Base-by-base conservation (phyloP, 176 grass and related monocot genomes). In the Oryza punctata region DNA sequence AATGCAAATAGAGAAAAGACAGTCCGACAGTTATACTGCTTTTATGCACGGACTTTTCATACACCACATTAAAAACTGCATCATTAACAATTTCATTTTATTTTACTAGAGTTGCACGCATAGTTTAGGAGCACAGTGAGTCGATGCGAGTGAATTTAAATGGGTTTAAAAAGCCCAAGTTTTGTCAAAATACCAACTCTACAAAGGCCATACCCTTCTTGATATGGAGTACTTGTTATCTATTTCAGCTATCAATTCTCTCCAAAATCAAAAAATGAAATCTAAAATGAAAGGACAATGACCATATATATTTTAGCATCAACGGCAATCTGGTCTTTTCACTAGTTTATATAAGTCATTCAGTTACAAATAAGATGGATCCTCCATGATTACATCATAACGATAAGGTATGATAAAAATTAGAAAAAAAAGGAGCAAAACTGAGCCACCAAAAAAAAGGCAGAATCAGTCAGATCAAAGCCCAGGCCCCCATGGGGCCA, bases 121-220 rank as follows among this genome's bases (percentile, higher is more conserved):
- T 21, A 2, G 5, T 41, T 41, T 41, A 41, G 57, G 57, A 61
- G 57, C 2, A 5, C 19, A 60, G 19, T 60, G n/a, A 11, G 21
- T 57, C 14, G 18, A 57, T 57, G 50, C 18, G 6, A 57, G 50
- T 57, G 18, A 18, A 57, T 8, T 9, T 18, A 21, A 21, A 57
- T 57, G 18, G 14, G 50, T 21, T 21, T 57, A 1, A 57, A 57
- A 18, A 57, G 18, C 18, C 50, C 50, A 6, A 21, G 50, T 57
- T 57, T 21, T 7, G 0, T 57, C 2, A 57, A 57, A 57, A 57
- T 6, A 72, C 23, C 24, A 86, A 66, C 43, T 67, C 59, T 67
- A 75, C 1, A 43, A 88, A 66, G 4, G 3, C 8, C 41, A 78
- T 41, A 66, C 15, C 65, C 50, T 76, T 76, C 38, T 76, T 85